Percentiles rank a stretch among this genome's conserved stretches.
These are phyloP conservation scores for Rhododendron ferrugineum DNA, from an alignment of 148 eudicot genomes.

Conservation along the genomic window DNA sequence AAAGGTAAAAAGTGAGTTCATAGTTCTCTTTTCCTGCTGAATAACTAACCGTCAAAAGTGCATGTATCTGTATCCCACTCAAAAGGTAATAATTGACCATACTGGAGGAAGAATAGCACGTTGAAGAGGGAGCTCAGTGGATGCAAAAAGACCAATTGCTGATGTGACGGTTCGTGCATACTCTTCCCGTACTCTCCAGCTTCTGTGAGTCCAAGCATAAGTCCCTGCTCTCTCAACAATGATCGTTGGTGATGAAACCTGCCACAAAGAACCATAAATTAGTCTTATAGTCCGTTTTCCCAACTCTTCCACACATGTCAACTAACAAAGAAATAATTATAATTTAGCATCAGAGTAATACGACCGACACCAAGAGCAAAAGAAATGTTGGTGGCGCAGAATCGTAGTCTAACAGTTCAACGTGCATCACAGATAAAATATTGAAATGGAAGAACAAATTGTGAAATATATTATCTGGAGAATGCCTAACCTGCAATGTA, in stretches of 20 bases:
- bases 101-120: conserved; percentile 96
- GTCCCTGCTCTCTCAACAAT: conserved; percentile 95
- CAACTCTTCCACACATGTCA: neutral
- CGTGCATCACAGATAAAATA: neutral
- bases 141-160: conserved; percentile 83
- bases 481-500: neutral
- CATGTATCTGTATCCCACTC: neutral
- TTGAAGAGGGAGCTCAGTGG: conserved; percentile 93
- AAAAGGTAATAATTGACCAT: conserved; percentile 22
- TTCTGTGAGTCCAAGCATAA: conserved; percentile 90
- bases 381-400: neutral
- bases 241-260: conserved; percentile 95
- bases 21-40: neutral
- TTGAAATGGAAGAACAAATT: neutral
- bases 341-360: neutral
- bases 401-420: neutral
- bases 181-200: conserved; percentile 97
- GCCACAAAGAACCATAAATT: conserved; percentile 14
- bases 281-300: neutral
- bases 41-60: neutral
- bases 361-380: neutral
- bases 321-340: neutral
- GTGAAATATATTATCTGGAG: neutral
- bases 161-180: conserved; percentile 93
- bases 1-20: conserved; percentile 10